Conservation (phyloP, 2,329 filamentous ascomycete species). For the Cryphonectria carpinicola region DNA sequence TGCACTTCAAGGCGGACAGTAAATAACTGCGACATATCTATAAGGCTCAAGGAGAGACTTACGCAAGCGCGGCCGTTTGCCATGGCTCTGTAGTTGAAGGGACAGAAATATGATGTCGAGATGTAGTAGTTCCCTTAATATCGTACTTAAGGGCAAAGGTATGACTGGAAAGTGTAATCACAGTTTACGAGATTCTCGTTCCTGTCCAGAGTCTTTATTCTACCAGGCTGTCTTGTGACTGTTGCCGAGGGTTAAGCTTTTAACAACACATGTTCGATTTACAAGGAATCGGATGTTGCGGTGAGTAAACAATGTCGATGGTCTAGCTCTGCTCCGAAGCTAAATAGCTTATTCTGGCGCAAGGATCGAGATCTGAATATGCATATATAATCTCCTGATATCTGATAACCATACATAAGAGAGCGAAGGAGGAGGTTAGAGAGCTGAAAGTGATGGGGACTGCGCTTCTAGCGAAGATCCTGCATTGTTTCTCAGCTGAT, state of each 20-base stretch:
- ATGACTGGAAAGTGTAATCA: background rate
- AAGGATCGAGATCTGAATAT: background rate
- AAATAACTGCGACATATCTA: background rate
- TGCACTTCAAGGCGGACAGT: background rate
- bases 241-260: background rate
- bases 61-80: background rate
- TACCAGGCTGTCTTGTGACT: background rate
- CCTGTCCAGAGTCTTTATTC: background rate
- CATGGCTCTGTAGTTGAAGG: background rate
- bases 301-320: background rate
- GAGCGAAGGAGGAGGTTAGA: background rate
- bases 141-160: background rate
- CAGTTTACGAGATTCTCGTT: background rate
- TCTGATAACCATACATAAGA: background rate
- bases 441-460: background rate
- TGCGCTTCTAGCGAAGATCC: background rate
- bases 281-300: background rate
- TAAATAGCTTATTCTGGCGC: background rate
- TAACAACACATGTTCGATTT: background rate
- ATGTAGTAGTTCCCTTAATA: background rate
- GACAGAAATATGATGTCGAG: background rate
- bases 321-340: background rate
- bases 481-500: background rate
- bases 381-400: background rate
- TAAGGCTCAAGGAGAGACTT: background rate